Conservation (phyloP, 1,139 yeast genomes). For the Meyerozyma elateridarum region DNA sequence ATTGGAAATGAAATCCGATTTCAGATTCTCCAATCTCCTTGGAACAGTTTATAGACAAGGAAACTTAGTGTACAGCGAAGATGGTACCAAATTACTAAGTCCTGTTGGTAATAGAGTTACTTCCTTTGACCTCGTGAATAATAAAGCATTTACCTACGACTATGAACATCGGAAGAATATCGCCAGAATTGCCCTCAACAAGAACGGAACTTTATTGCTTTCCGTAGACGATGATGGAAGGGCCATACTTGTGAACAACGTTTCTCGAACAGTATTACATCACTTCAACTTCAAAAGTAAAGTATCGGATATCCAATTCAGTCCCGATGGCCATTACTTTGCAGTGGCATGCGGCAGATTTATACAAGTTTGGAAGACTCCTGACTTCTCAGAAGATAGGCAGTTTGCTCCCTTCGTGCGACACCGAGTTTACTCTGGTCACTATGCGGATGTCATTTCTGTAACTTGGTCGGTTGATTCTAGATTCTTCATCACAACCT, state of each 20-base stretch:
- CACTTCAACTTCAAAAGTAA: conserved; percentile 87
- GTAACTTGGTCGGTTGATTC: conserved; percentile 90
- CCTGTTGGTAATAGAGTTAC: conserved; percentile 95
- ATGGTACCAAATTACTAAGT: conserved; percentile 76
- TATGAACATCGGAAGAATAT: conserved; percentile 91
- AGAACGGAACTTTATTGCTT: conserved; percentile 74
- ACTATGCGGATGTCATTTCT: conserved; percentile 74
- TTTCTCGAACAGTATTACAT: conserved; percentile 82
- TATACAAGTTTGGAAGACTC: conserved; percentile 93
- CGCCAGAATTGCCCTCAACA: conserved; percentile 73
- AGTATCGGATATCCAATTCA: conserved; percentile 71
- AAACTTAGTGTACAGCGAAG: conserved; percentile 79
- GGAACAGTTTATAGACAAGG: conserved; percentile 96
- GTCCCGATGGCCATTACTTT: conserved; percentile 85
- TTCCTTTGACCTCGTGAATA: conserved; percentile 80
- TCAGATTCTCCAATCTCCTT: conserved; percentile 72
- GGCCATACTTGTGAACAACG: conserved; percentile 84
- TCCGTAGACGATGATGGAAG: conserved; percentile 91
- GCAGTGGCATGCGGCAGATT: conserved; percentile 83
- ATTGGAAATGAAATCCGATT: conserved; percentile 40
- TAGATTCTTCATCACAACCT: conserved; percentile 77
- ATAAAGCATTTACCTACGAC: conserved; percentile 81
- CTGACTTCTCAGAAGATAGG: conserved; percentile 64
- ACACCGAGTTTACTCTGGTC: conserved; percentile 89
- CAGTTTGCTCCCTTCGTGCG: conserved; percentile 96